These are phyloP conservation scores for Dothiorella sarmentorum DNA, from an alignment of 2,329 filamentous ascomycete species.

Conservation along the genomic window DNA sequence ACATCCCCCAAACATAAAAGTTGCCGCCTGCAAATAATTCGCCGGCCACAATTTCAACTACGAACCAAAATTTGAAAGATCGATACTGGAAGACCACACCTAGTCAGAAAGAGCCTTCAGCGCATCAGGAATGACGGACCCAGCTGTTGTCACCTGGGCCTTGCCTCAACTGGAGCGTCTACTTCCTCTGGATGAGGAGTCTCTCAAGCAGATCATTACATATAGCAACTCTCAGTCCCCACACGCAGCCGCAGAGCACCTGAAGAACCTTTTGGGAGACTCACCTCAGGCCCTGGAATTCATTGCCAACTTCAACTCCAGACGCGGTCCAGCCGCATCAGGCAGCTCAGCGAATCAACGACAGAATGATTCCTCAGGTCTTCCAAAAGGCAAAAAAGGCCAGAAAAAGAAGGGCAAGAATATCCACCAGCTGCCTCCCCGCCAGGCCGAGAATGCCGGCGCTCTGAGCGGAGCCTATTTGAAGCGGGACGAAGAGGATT, in stretches of 20 bases:
- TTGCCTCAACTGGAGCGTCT: constrained; percentile 72
- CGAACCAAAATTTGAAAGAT: too few relatives aligned
- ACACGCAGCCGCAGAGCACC: constrained; percentile 74
- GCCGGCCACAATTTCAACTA: too few relatives aligned
- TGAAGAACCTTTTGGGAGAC: constrained; percentile 84
- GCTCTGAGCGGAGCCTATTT: constrained; percentile 67
- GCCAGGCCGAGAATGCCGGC: constrained; percentile 57
- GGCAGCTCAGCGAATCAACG: constrained; percentile 19
- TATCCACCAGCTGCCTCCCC: constrained; percentile 35
- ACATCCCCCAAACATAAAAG: not conserved
- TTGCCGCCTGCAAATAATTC: too few relatives aligned
- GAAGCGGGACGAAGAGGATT: constrained; percentile 73
- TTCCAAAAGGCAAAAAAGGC: constrained; percentile 32
- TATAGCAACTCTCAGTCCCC: constrained; percentile 77
- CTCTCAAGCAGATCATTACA: constrained; percentile 77
- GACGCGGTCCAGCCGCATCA: constrained; percentile 41
- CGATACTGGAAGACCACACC: not conserved
- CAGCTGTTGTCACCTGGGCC: constrained; percentile 49
- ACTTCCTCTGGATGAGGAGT: constrained; percentile 79
- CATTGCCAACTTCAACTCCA: constrained; percentile 71
- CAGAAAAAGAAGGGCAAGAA: constrained; percentile 41
- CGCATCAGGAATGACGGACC: not conserved
- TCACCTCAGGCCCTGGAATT: constrained; percentile 71
- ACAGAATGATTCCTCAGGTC: constrained; percentile 17
- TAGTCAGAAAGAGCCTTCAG: not conserved